A percentile compares a stretch with the other conserved stretches of the same genome.
Conservation (phyloP, 2,329 filamentous ascomycete species). For the Emergomyces orientalis region DNA sequence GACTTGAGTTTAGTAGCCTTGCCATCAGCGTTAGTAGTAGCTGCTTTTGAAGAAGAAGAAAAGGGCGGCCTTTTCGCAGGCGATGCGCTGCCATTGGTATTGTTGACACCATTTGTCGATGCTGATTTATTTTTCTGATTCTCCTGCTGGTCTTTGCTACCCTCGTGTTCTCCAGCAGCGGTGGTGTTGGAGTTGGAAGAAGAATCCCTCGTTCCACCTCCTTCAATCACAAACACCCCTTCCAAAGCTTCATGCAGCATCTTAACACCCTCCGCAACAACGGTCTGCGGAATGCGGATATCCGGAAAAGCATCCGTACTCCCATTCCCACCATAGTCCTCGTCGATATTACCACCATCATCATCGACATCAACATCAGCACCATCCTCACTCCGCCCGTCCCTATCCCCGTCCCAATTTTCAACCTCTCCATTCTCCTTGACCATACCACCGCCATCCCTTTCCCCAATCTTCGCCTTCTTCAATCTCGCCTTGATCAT, state of each 20-base stretch:
- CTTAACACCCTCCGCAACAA: constrained; percentile 43
- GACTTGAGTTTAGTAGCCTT: neutral
- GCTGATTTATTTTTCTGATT: constrained; percentile 6
- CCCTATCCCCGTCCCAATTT: neutral
- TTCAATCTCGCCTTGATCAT: constrained; percentile 8
- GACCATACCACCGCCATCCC: constrained; percentile 13
- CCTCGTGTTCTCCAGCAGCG: neutral
- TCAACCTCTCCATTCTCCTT: constrained; percentile 14
- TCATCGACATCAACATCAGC: constrained; percentile 9
- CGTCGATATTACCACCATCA: constrained; percentile 7
- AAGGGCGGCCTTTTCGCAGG: neutral
- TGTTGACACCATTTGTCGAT: neutral
- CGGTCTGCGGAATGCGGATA: constrained; percentile 41
- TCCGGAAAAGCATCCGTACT: constrained; percentile 19
- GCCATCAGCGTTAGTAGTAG: neutral
- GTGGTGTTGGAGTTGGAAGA: neutral
- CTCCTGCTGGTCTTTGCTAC: neutral
- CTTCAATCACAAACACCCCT: constrained; percentile 29
- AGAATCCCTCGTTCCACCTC: constrained; percentile 28
- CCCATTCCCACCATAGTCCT: constrained; percentile 8
- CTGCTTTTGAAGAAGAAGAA: constrained; percentile 1
- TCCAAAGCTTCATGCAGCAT: constrained; percentile 45
- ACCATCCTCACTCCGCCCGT: constrained; percentile 10
- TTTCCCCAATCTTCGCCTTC: neutral
- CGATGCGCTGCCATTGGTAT: neutral